Percentiles rank a stretch among this genome's conserved stretches.
Evolutionary conservation across 2,329 filamentous ascomycete species (phyloP).

Genomic region (Nothopassalora personata): DNA sequence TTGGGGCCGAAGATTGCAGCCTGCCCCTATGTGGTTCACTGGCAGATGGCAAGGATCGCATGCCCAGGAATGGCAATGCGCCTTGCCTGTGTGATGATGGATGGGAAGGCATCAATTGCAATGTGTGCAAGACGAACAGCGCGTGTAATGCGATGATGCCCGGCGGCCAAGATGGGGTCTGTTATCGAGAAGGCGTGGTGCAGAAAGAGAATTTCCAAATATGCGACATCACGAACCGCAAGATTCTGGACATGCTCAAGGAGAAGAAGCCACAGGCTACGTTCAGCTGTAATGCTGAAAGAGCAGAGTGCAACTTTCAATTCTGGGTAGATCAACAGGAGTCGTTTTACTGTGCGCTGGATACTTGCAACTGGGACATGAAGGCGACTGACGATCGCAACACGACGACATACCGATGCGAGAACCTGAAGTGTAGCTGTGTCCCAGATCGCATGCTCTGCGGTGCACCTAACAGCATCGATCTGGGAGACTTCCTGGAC

Average conservation of each 20-base stretch:
- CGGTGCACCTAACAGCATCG: conserved; percentile 83
- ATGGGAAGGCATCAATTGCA: conserved; percentile 97
- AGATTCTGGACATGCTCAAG: conserved; percentile 82
- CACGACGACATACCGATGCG: conserved; percentile 76
- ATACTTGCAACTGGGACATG: conserved; percentile 69
- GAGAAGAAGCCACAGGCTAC: conserved; percentile 86
- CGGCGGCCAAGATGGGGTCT: conserved; percentile 65
- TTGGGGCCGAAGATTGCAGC: conserved; percentile 89
- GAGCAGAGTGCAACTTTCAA: conserved; percentile 84
- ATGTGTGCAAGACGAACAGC: conserved; percentile 74
- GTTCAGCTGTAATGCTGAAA: conserved; percentile 77
- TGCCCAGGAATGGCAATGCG: conserved; percentile 62
- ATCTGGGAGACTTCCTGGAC: conserved; percentile 82
- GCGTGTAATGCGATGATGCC: conserved; percentile 88
- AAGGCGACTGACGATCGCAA: conserved; percentile 67
- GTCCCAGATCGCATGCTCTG: conserved; percentile 90
- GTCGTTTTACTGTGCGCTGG: conserved; percentile 91
- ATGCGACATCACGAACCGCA: conserved; percentile 93
- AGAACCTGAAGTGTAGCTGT: conserved; percentile 79
- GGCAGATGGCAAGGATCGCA: conserved; percentile 71
- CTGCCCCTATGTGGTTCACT: conserved; percentile 87
- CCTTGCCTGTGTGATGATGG: conserved; percentile 81
- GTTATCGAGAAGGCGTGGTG: conserved; percentile 84
- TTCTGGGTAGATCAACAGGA: conserved; percentile 95
- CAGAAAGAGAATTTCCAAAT: conserved; percentile 96